These are phyloP conservation scores for Entelexis sorbosivorans DNA, from an alignment of 1,139 yeast genomes.

Conservation along the genomic window DNA sequence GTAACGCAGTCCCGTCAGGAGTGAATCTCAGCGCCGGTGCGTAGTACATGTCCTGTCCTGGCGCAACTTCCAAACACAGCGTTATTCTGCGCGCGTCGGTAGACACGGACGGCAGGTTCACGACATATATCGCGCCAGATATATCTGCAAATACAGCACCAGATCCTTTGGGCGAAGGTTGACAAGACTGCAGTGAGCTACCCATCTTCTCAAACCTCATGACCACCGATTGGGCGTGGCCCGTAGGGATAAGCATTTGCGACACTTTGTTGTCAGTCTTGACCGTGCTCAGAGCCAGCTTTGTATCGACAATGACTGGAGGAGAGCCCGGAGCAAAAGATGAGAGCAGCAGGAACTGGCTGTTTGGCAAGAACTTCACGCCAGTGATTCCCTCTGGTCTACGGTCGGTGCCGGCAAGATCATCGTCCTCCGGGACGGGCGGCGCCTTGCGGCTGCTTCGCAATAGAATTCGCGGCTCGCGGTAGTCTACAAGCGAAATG, in stretches of 20 bases:
- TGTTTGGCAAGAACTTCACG: constrained; percentile 56
- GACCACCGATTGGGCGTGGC: constrained; percentile 38
- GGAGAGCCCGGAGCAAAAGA: constrained; percentile 47
- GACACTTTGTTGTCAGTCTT: neutral
- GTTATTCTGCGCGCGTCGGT: constrained; percentile 49
- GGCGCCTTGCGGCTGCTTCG: constrained; percentile 43
- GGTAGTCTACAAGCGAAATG: constrained; percentile 52
- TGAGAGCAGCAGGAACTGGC: constrained; percentile 44
- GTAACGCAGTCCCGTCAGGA: constrained; percentile 68
- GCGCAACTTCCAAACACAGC: constrained; percentile 64
- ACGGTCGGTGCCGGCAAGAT: constrained; percentile 49
- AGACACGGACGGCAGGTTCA: constrained; percentile 47
- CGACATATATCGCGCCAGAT: constrained; percentile 62
- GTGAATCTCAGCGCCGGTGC: constrained; percentile 70
- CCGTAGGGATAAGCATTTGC: constrained; percentile 31
- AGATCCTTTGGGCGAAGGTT: constrained; percentile 77
- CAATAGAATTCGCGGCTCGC: constrained; percentile 61
- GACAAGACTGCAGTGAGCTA: constrained; percentile 57
- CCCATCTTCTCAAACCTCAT: constrained; percentile 72
- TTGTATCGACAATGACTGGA: constrained; percentile 43
- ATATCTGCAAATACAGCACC: constrained; percentile 71
- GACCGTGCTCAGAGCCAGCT: neutral
- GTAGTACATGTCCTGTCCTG: constrained; percentile 51
- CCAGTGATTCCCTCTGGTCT: constrained; percentile 77
- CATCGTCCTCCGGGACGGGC: constrained; percentile 13